Base-by-base conservation (phyloP, 2,329 filamentous ascomycete species). In the Exserohilum turcica region DNA sequence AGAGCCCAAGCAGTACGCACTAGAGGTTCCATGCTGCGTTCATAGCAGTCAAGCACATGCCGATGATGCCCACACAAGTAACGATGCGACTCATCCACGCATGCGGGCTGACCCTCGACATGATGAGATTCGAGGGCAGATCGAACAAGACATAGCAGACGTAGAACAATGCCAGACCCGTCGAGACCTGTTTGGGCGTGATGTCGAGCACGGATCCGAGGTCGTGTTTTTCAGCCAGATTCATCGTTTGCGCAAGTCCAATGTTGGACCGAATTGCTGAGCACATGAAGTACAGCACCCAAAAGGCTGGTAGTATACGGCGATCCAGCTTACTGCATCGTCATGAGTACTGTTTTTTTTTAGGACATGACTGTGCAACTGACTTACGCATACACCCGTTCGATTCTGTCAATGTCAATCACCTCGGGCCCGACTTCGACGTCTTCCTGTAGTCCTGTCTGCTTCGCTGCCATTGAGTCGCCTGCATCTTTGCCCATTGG, bases 221-320 rank as follows among this genome's bases (percentile, higher is more conserved):
- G 69, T 94, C 88, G 70, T 96, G 91, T 29, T 83, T 82, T 36
- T 82, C 76, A 15, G 82, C 76, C 27, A 72, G 76, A 76, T 96
- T 96, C 92, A 96, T 96, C 1, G 92, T 96, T 77, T 96, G 91
- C n/a, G 92, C 90, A 63, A 96, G 86, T 57, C 91, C 91, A 61
- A 96, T 90, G 75, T 95, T 96, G 66, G 91, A 94, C 46, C 91
- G 87, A 67, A 96, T 94, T 56, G 91, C 92, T 0, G 91, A 94
- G 80, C 91, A 94, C 60, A 96, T 83, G 71, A 96, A 96, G 78
- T 96, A 96, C 13, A 96, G 82, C 13, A 88, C 74, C 92, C 92
- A 96, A 75, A 96, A 93, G 27, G 92, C 90, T 82, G 82, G 81
- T 54, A 84, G 79, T 54, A 85, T 84, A 15, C 83, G 77, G n/a